A percentile compares a stretch with the other conserved stretches of the same genome.
Conservation (phyloP, 345 rosid species). For the Abelmoschus esculentus region DNA sequence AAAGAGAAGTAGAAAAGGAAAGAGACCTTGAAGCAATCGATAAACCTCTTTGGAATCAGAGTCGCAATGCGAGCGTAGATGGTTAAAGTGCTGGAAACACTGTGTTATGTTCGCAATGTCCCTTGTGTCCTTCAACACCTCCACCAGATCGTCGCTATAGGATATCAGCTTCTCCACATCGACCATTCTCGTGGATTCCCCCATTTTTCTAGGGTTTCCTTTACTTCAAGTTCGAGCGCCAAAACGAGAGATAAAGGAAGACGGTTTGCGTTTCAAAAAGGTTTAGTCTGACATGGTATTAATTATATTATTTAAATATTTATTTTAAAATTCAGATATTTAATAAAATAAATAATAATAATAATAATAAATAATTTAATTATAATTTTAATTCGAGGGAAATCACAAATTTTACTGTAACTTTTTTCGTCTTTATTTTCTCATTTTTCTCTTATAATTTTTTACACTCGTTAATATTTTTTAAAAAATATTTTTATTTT, state of each 20-base stretch:
- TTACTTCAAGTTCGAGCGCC: background rate
- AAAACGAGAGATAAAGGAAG: background rate
- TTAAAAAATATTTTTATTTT: no score
- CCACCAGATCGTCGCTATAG: constrained; percentile 9
- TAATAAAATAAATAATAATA: no score
- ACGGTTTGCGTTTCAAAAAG: no score
- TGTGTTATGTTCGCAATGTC: background rate
- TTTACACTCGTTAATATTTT: no score
- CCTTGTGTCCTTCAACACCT: constrained; percentile 7
- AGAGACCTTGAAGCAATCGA: constrained; percentile 1
- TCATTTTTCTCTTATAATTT: no score
- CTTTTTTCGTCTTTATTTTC: no score
- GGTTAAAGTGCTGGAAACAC: constrained; percentile 2
- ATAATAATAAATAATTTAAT: no score
- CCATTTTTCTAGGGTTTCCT: constrained; percentile 12
- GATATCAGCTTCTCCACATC: constrained; percentile 9
- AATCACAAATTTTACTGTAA: no score
- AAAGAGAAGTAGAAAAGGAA: background rate
- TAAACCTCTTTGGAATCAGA: constrained; percentile 3
- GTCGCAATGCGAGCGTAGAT: constrained; percentile 6
- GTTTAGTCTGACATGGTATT: no score
- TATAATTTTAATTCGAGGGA: no score
- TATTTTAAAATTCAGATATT: no score
- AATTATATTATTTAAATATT: no score
- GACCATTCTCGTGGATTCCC: constrained; percentile 5